Evolutionary conservation across 371 early-diverging fungal species (phyloP).

Genomic region (Mortierella sp.): DNA sequence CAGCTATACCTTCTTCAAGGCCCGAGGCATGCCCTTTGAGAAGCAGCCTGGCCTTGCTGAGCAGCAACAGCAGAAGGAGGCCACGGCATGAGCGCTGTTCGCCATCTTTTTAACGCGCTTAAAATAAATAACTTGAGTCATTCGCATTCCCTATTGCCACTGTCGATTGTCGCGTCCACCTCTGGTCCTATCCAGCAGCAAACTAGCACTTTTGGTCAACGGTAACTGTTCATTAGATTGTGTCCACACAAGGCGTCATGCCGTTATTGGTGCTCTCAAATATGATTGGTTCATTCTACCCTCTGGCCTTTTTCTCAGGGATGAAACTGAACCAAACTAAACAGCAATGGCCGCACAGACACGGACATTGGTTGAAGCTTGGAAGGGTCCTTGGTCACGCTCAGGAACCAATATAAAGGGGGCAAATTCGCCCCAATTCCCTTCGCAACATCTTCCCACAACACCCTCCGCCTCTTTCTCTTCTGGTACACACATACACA

Average conservation of each 20-base stretch:
- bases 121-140: no score
- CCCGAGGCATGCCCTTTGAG: slow-evolving; percentile 62
- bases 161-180: no score
- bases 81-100: neutral
- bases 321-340: neutral
- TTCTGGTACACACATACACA: neutral
- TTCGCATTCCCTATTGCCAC: no score
- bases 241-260: neutral
- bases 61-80: slow-evolving; percentile 19
- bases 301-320: neutral
- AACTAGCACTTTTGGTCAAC: no score
- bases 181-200: no score
- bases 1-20: slow-evolving; percentile 94
- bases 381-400: neutral
- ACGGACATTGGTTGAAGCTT: neutral
- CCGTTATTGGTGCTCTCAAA: neutral
- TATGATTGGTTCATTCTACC: neutral
- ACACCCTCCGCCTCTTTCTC: neutral
- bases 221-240: no score
- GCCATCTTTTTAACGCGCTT: neutral
- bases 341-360: no score
- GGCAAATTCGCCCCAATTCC: neutral
- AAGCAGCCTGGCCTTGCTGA: slow-evolving; percentile 45
- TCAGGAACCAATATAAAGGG: neutral
- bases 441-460: neutral